These are phyloP conservation scores for Inosperma sp. DNA, from an alignment of 768 basidiomycete genomes.

Conservation along the genomic window DNA sequence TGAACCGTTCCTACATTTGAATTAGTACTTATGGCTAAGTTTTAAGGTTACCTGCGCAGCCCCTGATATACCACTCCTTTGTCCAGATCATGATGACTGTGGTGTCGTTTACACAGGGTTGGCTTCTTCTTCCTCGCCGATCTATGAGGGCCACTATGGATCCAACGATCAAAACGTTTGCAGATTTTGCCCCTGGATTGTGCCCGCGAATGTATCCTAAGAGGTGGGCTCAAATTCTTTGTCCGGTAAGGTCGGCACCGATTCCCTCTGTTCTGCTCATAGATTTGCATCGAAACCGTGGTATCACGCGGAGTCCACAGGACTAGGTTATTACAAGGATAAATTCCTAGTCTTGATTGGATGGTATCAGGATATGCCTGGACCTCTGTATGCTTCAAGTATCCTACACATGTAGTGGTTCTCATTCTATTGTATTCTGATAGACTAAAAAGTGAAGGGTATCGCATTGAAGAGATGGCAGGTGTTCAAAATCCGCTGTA, in stretches of 20 bases:
- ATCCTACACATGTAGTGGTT: neutral
- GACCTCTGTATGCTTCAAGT: slow-evolving; percentile 31
- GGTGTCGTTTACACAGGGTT: slow-evolving; percentile 32
- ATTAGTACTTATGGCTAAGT: neutral
- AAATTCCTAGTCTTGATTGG: slow-evolving; percentile 31
- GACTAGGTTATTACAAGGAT: slow-evolving; percentile 27
- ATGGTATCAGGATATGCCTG: slow-evolving; percentile 36
- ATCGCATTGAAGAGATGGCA: slow-evolving; percentile 42
- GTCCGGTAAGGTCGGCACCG: neutral
- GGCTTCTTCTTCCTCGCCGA: slow-evolving; percentile 37
- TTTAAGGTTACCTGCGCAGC: slow-evolving; percentile 36
- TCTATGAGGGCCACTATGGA: neutral
- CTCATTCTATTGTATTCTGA: neutral
- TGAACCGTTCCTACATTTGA: neutral
- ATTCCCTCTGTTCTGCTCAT: neutral
- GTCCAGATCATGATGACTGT: slow-evolving; percentile 21
- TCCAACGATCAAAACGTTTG: neutral
- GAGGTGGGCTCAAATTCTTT: slow-evolving; percentile 21
- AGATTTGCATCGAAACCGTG: slow-evolving; percentile 40
- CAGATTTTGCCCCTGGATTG: slow-evolving; percentile 9
- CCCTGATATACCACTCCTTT: slow-evolving; percentile 29
- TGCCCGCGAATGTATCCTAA: slow-evolving; percentile 34
- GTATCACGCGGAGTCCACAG: slow-evolving; percentile 40
- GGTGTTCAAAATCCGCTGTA: slow-evolving; percentile 8
- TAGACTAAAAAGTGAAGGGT: slow-evolving; percentile 36